phyloP scores from a whole-genome alignment of 2,329 filamentous ascomycete species.

The Colletotrichum tropicale region DNA sequence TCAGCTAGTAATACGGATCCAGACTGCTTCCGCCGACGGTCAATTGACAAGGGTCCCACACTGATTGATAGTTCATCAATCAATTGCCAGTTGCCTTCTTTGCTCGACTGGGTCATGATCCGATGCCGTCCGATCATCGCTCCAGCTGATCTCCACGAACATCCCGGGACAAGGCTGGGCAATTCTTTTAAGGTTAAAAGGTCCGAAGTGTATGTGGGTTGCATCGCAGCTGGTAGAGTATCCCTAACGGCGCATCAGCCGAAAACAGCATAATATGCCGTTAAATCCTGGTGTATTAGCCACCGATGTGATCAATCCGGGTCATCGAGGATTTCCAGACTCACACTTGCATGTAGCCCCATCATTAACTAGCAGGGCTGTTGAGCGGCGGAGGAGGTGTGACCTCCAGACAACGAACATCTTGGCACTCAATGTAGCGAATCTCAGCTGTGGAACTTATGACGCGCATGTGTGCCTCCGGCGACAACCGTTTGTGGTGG shows the following conservation, averaged over 20 bases:
- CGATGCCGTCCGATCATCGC: neutral
- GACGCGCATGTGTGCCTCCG: neutral
- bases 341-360: neutral
- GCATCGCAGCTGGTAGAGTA: neutral
- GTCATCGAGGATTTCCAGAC: neutral
- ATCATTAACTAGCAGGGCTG: neutral
- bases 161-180: neutral
- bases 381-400: neutral
- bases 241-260: neutral
- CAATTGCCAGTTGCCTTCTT: neutral
- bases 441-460: neutral
- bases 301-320: neutral
- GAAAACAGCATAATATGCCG: neutral
- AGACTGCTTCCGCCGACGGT: neutral
- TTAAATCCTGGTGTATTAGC: neutral
- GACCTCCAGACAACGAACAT: neutral
- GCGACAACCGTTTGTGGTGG: neutral
- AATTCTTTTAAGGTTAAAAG: neutral
- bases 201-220: neutral
- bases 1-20: neutral
- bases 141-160: neutral
- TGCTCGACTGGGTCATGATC: neutral
- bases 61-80: neutral
- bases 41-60: neutral
- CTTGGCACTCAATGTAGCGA: neutral